Base-by-base conservation (phyloP, 1,284 basidiomycete genomes). In the Wolfiporia cocos region DNA sequence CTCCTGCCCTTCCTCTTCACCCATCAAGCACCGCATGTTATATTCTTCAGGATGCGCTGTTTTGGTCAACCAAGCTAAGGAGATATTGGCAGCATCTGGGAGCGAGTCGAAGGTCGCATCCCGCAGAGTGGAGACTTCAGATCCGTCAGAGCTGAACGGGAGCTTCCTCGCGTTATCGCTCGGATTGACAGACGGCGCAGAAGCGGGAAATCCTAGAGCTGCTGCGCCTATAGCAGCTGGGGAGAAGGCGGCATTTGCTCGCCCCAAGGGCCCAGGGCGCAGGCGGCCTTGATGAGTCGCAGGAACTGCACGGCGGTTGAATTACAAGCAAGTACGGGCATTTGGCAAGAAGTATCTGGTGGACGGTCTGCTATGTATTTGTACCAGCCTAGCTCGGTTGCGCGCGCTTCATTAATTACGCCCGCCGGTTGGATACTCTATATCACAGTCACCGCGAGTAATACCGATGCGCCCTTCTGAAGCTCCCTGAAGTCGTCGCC, bases 11-110 rank as follows among this genome's bases (percentile, higher is more conserved):
- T 74, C 81, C 1, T 59, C 65, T 10, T 90, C 86, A 1, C 84
- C 87, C 1, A 74, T 94, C 62, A 89, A 88, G 57, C 72, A 81
- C 50, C 78, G 91, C 39, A 92, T 95, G 87, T 58, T 94, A 29
- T 94, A 92, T 63, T 88, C 89, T 0, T 83, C 83, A 1, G 81
- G 78, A 11, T 74, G 71, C 7, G 62, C 74, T 17, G 70, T 85
- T 12, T 81, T 77, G 52, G n/a, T n/a, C n/a, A 68, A 72, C 41
- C 64, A 72, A 21, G 78, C 76, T 30, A 77, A 80, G 52, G 64
- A 62, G 10, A 59, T 83, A 14, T 61, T 86, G 26, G 54, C 62
- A 37, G 58, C 68, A 5, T 63, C 53, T 46, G 69, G 54, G 17
- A 68, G 56, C 30, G 63, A 61, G 34, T 71, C 67, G 45, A 59